A percentile compares a stretch with the other conserved stretches of the same genome.
Conservation (phyloP, 495 filamentous ascomycete species). For the Penicillium robsamsonii region DNA sequence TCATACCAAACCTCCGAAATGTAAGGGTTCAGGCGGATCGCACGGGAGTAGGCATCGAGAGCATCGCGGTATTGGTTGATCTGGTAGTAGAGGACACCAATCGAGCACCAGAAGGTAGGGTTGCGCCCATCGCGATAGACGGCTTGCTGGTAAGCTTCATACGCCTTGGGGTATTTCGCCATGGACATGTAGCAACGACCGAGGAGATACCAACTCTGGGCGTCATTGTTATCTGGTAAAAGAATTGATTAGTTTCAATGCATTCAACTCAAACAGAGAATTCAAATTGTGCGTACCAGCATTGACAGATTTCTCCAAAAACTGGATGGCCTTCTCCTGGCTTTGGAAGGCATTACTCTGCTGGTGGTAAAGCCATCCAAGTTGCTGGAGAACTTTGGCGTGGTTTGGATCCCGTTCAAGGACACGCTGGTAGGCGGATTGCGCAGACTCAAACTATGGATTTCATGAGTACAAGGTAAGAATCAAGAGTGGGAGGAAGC, state of each 20-base stretch:
- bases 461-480: constrained; percentile 21
- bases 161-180: constrained; percentile 98
- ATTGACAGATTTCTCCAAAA: constrained; percentile 92
- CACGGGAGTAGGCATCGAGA: constrained; percentile 95
- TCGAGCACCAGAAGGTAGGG: constrained; percentile 99
- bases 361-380: constrained; percentile 97
- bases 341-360: constrained; percentile 84
- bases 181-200: constrained; percentile 99
- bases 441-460: constrained; percentile 82
- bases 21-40: constrained; percentile 95
- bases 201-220: constrained; percentile 98
- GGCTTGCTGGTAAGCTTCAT: constrained; percentile 98
- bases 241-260: constrained; percentile 5
- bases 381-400: constrained; percentile 96
- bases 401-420: constrained; percentile 94
- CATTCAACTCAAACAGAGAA: not conserved
- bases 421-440: constrained; percentile 86
- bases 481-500: not conserved
- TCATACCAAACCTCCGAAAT: constrained; percentile 99
- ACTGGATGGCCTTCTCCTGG: constrained; percentile 95
- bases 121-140: constrained; percentile 98
- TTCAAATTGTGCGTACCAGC: constrained; percentile 61
- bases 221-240: constrained; percentile 76
- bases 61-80: constrained; percentile 99
- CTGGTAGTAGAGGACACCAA: constrained; percentile 98